Percentiles rank a stretch among this genome's conserved stretches.
Conservation (phyloP, 2,329 filamentous ascomycete genomes). For the Nothomitra cinnamomea region DNA sequence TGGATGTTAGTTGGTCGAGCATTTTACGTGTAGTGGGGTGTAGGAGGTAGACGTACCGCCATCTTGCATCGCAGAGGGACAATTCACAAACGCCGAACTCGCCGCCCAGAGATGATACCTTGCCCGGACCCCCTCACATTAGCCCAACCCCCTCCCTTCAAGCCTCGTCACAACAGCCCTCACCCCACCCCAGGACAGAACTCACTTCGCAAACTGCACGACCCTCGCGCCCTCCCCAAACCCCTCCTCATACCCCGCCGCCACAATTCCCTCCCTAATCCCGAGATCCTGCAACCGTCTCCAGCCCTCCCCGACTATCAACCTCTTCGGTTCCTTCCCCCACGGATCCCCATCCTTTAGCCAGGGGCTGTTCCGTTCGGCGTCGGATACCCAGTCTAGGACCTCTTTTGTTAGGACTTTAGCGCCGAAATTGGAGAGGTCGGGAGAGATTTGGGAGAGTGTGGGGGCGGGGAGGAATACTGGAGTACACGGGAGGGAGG, state of each 20-base stretch:
- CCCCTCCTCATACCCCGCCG: conserved; percentile 39
- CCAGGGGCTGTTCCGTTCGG: conserved; percentile 47
- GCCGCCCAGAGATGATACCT: conserved; percentile 39
- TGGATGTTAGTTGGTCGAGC: not conserved
- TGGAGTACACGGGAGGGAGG: conserved; percentile 14
- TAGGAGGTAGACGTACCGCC: not conserved
- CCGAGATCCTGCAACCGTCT: conserved; percentile 41
- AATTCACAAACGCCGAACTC: conserved; percentile 43
- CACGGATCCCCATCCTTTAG: conserved; percentile 44
- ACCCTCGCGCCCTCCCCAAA: conserved; percentile 35
- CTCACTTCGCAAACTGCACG: conserved; percentile 39
- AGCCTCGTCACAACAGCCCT: too few relatives aligned
- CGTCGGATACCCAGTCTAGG: conserved; percentile 42
- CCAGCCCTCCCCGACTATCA: conserved; percentile 53
- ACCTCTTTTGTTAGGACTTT: conserved; percentile 36
- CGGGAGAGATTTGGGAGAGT: conserved; percentile 21
- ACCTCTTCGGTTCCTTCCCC: conserved; percentile 38
- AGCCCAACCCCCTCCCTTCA: too few relatives aligned
- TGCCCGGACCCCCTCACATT: too few relatives aligned
- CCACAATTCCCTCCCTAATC: conserved; percentile 39
- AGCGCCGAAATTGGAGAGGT: conserved; percentile 31
- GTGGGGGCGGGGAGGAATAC: conserved; percentile 32
- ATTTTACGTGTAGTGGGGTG: not conserved
- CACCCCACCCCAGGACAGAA: not conserved
- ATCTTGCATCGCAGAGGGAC: conserved; percentile 42